Evolutionary conservation across 805 yeast species (phyloP).

Genomic region (Pichia exigua): DNA sequence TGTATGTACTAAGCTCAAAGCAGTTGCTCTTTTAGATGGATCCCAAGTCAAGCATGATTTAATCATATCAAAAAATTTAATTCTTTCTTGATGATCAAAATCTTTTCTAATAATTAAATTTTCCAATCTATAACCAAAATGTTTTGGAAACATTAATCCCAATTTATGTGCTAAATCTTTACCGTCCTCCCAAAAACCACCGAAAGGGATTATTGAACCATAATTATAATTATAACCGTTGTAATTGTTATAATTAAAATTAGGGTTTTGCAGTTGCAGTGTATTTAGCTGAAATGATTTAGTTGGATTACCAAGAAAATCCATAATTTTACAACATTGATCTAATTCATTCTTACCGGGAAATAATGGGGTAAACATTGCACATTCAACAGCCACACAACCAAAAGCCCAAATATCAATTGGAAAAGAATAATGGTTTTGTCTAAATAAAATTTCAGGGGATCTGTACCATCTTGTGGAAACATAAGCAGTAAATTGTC

Average conservation of each 20-base stretch:
- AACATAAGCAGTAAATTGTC: conserved; percentile 65
- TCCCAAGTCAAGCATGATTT: conserved; percentile 65
- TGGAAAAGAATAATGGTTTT: conserved; percentile 54
- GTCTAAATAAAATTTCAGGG: conserved; percentile 69
- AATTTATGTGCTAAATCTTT: conserved; percentile 40
- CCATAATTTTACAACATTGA: conserved; percentile 63
- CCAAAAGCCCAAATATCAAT: conserved; percentile 87
- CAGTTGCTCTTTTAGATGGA: conserved; percentile 57
- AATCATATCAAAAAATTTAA: conserved; percentile 35
- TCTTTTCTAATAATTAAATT: conserved; percentile 40
- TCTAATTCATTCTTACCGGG: conserved; percentile 79
- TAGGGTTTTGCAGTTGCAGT: background rate
- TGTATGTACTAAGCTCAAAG: conserved; percentile 39
- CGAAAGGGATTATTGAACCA: conserved; percentile 33
- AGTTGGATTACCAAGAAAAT: conserved; percentile 68
- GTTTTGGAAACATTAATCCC: conserved; percentile 49
- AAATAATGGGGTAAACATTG: conserved; percentile 68
- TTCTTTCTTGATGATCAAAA: conserved; percentile 28
- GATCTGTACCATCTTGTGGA: conserved; percentile 84
- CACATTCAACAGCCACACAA: conserved; percentile 64
- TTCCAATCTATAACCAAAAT: conserved; percentile 38
- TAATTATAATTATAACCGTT: background rate
- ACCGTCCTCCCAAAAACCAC: conserved; percentile 73
- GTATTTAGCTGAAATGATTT: conserved; percentile 10
- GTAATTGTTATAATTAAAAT: background rate